A percentile compares a stretch with the other conserved stretches of the same genome.
These are phyloP conservation scores for Lablab purpureus DNA, from an alignment of 306 rosid species.

Conservation along the genomic window DNA sequence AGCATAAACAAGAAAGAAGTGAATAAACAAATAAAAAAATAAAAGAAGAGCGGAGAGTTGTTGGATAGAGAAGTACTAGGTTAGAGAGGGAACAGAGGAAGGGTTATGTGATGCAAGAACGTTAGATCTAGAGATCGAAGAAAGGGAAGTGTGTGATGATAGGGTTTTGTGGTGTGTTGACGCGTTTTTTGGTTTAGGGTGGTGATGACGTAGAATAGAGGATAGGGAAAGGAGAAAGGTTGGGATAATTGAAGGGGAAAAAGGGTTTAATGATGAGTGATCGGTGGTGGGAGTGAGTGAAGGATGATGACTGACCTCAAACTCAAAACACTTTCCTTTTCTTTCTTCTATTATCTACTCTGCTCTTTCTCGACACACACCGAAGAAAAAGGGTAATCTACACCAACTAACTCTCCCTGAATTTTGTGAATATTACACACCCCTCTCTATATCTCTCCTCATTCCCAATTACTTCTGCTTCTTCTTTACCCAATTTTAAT, in stretches of 20 bases:
- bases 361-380: constrained; percentile 40
- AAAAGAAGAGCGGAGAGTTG: not conserved
- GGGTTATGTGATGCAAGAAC: constrained; percentile 60
- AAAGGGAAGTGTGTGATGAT: constrained; percentile 50
- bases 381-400: constrained; percentile 34
- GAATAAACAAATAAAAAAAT: not conserved
- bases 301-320: constrained; percentile 31
- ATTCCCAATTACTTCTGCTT: no score
- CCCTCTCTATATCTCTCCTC: not conserved
- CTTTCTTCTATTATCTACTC: constrained; percentile 19
- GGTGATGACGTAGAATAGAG: not conserved
- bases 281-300: not conserved
- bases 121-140: constrained; percentile 88
- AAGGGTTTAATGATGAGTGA: constrained; percentile 40
- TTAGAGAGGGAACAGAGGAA: constrained; percentile 42
- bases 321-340: constrained; percentile 17
- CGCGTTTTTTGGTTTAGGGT: constrained; percentile 32
- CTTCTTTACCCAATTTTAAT: no score
- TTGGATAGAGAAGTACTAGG: not conserved
- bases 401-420: constrained; percentile 41
- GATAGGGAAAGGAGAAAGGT: not conserved
- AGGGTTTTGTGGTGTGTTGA: constrained; percentile 53
- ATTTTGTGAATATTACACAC: constrained; percentile 33
- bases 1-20: not conserved
- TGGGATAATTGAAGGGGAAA: constrained; percentile 31